phyloP scores from a whole-genome alignment of 2,329 filamentous ascomycete species.

The Alternaria brassicae region DNA sequence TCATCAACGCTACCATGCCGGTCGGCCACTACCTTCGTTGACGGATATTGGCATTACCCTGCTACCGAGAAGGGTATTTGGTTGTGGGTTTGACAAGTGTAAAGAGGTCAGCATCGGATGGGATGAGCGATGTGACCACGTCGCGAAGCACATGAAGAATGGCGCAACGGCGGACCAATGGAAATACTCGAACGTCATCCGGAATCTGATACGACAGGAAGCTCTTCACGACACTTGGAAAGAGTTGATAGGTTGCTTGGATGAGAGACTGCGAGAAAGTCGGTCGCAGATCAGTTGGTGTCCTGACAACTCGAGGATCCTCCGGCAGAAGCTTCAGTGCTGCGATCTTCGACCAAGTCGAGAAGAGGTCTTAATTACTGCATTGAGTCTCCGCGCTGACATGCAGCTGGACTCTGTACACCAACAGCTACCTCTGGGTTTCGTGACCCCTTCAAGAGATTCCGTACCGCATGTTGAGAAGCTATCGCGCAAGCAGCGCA shows the following conservation, averaged over 20 bases:
- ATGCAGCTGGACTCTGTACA: constrained; percentile 37
- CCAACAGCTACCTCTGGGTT: constrained; percentile 42
- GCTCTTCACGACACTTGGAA: constrained; percentile 49
- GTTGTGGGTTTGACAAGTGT: constrained; percentile 50
- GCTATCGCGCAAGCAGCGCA: constrained; percentile 43
- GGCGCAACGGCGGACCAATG: constrained; percentile 45
- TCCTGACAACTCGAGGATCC: constrained; percentile 45
- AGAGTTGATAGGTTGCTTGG: constrained; percentile 42
- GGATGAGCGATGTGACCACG: constrained; percentile 50
- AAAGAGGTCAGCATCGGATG: constrained; percentile 50
- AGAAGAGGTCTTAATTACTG: constrained; percentile 48
- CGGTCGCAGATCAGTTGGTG: constrained; percentile 50
- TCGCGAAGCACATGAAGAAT: constrained; percentile 51
- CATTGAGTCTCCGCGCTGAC: constrained; percentile 47
- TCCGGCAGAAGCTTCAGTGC: constrained; percentile 49
- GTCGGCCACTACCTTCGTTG: constrained; percentile 44
- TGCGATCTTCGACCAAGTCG: constrained; percentile 47
- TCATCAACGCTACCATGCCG: constrained; percentile 48
- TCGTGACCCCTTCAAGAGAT: constrained; percentile 46
- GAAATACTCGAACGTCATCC: constrained; percentile 50
- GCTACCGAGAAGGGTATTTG: constrained; percentile 45
- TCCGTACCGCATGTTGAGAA: constrained; percentile 44
- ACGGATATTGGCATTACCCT: constrained; percentile 46
- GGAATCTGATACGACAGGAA: constrained; percentile 49
- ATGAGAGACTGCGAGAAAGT: constrained; percentile 42